Evolutionary conservation across 176 grass and related monocot species (phyloP).

Genomic region (Paspalum notatum): DNA sequence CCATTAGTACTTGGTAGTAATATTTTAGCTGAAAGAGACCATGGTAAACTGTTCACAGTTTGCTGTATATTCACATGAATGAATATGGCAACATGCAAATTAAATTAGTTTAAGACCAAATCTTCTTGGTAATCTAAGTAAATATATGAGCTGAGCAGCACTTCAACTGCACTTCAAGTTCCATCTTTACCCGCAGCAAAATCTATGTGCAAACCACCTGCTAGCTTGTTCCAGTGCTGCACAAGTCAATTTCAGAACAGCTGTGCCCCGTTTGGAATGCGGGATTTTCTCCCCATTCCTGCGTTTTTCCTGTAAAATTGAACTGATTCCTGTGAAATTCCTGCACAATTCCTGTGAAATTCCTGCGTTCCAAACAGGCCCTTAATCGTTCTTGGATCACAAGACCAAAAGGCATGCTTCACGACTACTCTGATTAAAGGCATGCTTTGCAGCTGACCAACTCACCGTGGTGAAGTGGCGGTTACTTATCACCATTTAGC

Average conservation of each 20-base stretch:
- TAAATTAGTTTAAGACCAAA: background rate
- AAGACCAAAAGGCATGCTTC: constrained; percentile 51
- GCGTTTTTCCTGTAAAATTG: too few species aligned
- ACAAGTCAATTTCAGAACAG: constrained; percentile 23
- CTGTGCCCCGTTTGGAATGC: too few species aligned
- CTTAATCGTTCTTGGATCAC: constrained; percentile 39
- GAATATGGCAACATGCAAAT: background rate
- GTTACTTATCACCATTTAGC: constrained; percentile 36
- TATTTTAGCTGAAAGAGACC: background rate
- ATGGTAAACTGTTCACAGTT: background rate
- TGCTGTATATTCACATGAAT: background rate
- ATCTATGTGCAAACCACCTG: background rate
- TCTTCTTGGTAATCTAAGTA: too few species aligned
- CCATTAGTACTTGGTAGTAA: background rate
- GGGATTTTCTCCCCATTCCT: too few species aligned
- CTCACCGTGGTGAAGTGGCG: constrained; percentile 21
- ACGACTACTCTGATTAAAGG: constrained; percentile 21
- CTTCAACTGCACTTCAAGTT: constrained; percentile 33
- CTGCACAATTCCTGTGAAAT: too few species aligned
- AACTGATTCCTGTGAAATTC: too few species aligned
- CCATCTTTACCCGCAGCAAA: constrained; percentile 31
- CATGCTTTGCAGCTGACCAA: constrained; percentile 46
- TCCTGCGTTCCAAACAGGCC: too few species aligned
- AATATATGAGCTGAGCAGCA: constrained; percentile 1
- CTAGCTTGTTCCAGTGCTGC: background rate